A percentile compares a stretch with the other conserved stretches of the same genome.
Conservation (phyloP, 768 basidiomycete species). For the Hortiboletus campestris region DNA sequence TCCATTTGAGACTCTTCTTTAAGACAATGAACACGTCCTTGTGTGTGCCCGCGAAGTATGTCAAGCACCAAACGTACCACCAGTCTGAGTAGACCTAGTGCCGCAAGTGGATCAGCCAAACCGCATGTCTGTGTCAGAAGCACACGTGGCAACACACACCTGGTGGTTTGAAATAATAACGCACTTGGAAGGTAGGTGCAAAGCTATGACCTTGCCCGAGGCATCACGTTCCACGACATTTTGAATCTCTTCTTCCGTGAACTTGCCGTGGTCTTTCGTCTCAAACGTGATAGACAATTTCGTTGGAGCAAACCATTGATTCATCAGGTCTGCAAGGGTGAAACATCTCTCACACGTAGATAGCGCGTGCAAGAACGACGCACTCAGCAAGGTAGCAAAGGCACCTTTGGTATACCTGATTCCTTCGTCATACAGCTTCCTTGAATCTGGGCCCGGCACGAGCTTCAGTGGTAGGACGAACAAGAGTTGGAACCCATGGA, state of each 20-base stretch:
- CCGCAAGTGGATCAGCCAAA: constrained; percentile 2
- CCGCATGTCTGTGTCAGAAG: not conserved
- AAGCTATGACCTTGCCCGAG: constrained; percentile 52
- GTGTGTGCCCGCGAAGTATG: constrained; percentile 68
- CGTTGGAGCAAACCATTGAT: constrained; percentile 81
- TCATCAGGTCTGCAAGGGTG: constrained; percentile 60
- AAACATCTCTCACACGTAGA: not conserved
- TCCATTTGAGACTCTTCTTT: constrained; percentile 84
- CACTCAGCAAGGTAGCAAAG: constrained; percentile 74
- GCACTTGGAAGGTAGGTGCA: constrained; percentile 75
- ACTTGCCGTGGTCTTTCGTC: constrained; percentile 59
- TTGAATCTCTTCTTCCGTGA: constrained; percentile 59
- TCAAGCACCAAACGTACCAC: constrained; percentile 87
- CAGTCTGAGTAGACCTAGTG: constrained; percentile 72
- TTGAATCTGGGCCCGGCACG: constrained; percentile 57
- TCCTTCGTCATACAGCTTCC: constrained; percentile 60
- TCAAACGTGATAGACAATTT: constrained; percentile 72
- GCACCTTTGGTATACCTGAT: constrained; percentile 81
- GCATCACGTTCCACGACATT: constrained; percentile 54
- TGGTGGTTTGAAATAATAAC: constrained; percentile 94
- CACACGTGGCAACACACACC: constrained; percentile 39
- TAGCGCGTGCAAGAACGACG: constrained; percentile 26
- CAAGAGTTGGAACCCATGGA: constrained; percentile 71
- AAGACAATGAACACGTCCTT: constrained; percentile 84
- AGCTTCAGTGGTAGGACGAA: constrained; percentile 65